Conservation (phyloP, 2,329 filamentous ascomycete species). For the Rhynchosporium secalis region DNA sequence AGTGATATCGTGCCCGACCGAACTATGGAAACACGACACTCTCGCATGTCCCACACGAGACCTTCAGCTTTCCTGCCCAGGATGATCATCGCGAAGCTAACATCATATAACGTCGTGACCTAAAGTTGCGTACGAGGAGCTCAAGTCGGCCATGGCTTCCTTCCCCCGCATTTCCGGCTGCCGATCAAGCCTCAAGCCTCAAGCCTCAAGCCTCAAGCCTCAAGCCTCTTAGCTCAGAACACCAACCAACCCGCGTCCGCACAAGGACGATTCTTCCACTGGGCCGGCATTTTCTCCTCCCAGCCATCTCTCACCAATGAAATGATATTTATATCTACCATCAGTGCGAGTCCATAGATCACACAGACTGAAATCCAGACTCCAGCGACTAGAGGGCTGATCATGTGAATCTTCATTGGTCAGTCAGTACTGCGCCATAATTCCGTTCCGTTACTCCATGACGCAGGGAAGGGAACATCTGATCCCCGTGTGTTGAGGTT, state of each 20-base stretch:
- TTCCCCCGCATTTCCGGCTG: conserved; percentile 20
- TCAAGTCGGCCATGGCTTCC: neutral
- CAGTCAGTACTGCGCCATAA: conserved; percentile 21
- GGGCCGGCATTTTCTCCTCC: conserved; percentile 23
- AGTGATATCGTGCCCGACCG: neutral
- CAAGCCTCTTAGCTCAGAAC: no score
- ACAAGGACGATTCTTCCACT: conserved; percentile 24
- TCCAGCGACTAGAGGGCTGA: conserved; percentile 18
- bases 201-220: neutral
- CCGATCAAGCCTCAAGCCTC: conserved; percentile 2
- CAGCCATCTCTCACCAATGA: conserved; percentile 6
- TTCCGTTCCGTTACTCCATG: conserved; percentile 31
- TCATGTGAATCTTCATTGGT: conserved; percentile 9
- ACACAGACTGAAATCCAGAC: neutral
- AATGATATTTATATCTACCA: neutral
- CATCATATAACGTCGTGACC: neutral
- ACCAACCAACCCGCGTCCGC: conserved; percentile 4
- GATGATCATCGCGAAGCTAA: neutral
- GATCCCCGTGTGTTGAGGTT: neutral
- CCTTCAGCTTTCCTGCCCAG: neutral
- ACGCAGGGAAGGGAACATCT: conserved; percentile 17
- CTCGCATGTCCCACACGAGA: neutral
- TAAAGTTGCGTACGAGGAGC: neutral
- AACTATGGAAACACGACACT: neutral
- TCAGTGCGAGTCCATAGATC: conserved; percentile 2